Evolutionary conservation across 495 filamentous ascomycete species (phyloP), one percentile per base, ranked within the genome.

Genomic region (Penicillium canariense): DNA sequence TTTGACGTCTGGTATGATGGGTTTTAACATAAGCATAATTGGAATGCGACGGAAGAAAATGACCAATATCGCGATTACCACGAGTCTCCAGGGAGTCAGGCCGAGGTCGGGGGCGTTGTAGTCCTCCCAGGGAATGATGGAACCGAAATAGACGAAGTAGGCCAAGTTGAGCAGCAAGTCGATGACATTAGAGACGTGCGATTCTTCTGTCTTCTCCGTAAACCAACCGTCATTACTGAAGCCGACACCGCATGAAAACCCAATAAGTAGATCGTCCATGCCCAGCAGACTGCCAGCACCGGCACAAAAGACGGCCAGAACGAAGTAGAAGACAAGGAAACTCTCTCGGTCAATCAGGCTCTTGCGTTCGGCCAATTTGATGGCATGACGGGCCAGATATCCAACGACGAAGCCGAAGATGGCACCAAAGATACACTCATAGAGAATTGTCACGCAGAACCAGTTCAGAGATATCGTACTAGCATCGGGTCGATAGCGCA

Each of bases 201-300:
- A 90, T 63, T 99, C 95, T 66, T 99, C 95, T 0, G 95, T 99
- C 77, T 97, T 96, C 65, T 97, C 88, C 10, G 87, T 89, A 65
- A 97, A 99, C 95, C 95, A 99, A 49, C 95, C 95, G 66, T 97
- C 95, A 65, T 99, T 97, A 59, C 90, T 96, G 77, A 99, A 99
- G 22, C 94, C 95, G 22, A 97, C 93, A 50, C 95, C 95, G 36
- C 87, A 89, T 15, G 91, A 84, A 63, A 99, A 99, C 34, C 95
- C 95, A 35, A 99, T 90, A 23, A 99, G 81, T n/a, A 99, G 75
- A 65, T 99, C 95, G 70, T 99, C 95, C 56, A 95, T 84, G 45
- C 95, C 95, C 25, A 99, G 75, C 38, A 95, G 83, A 70, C 90
- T 91, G 20, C 95, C 95, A 2, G 93, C 91, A 22, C 95, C 95